Evolutionary conservation across 306 rosid genomes (phyloP), one percentile per base, ranked within the genome.

Genomic region (Corylus heterophylla): DNA sequence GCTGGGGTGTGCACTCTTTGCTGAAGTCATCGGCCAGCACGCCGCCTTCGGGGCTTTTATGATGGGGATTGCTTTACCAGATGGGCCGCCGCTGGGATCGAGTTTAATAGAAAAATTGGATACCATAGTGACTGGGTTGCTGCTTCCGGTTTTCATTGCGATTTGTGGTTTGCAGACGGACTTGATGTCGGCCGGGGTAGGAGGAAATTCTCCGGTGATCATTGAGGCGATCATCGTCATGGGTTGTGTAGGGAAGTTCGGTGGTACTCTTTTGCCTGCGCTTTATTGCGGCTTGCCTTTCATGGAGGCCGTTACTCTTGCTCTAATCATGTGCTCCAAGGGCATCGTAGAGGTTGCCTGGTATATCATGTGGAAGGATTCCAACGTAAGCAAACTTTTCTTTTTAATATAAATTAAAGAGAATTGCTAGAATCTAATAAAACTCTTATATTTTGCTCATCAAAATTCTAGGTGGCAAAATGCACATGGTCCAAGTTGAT

Each of bases 171-270:
- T 55, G 49, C 54, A 27, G 2, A 48, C 56, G 13, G 71, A 78
- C 54, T 35, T 58, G 13, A 29, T 13, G 66, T 3, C 45, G 45
- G 45, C 52, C 2, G 39, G 20, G 1, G 42, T 27, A 25, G 44
- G 17, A 56, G 70, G 25, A 10, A 10, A 58, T 3, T 12, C 44
- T n/a, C 8, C 66, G 9, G 71, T 17, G 25, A 25, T 22, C 3
- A 55, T 22, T 2, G 81, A 59, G 63, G 12, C 47, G 1, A 37
- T 79, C 39, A 59, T 79, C 25, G n/a, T 78, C 11, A 31, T 50
- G 55, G 71, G 77, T 7, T 79, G 71, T 71, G 14, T 79, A 0
- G 77, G 82, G 58, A 79, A 79, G 77, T 79, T 79, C 54, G 1
- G 12, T 0, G 77, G 82, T 27, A 72, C 77, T 13, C 18, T 72